phyloP scores from a whole-genome alignment of 2,329 filamentous ascomycete genomes.

The Podosphaera xanthii region DNA sequence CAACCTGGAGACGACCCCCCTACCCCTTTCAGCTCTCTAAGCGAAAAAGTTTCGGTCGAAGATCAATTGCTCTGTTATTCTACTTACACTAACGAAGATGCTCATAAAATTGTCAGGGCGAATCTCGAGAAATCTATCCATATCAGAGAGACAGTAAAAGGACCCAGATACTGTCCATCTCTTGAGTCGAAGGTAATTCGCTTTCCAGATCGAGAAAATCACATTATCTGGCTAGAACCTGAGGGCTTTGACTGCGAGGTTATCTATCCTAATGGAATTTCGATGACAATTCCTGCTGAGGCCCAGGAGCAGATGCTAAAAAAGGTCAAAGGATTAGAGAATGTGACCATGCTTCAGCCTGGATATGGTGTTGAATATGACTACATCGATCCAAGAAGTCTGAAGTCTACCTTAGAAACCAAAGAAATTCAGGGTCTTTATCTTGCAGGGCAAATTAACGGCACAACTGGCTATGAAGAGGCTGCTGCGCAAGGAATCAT shows the following conservation, averaged over 20 bases:
- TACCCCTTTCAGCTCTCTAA: constrained; percentile 76
- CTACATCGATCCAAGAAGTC: constrained; percentile 80
- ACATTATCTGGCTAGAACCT: constrained; percentile 92
- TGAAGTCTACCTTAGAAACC: constrained; percentile 79
- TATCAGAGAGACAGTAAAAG: constrained; percentile 84
- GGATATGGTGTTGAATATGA: constrained; percentile 98
- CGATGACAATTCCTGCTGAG: constrained; percentile 83
- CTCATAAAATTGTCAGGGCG: constrained; percentile 62
- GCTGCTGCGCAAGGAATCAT: constrained; percentile 82
- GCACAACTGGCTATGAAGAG: constrained; percentile 95
- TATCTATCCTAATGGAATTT: constrained; percentile 90
- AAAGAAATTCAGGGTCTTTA: constrained; percentile 77
- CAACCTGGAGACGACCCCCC: constrained; percentile 73
- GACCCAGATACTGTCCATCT: constrained; percentile 86
- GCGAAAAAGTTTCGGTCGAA: constrained; percentile 52
- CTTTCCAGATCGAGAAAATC: constrained; percentile 56
- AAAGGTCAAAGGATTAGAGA: constrained; percentile 70
- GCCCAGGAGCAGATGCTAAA: constrained; percentile 69
- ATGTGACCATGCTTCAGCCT: constrained; percentile 76
- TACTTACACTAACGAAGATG: constrained; percentile 64
- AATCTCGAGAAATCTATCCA: constrained; percentile 95
- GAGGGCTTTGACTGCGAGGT: constrained; percentile 80
- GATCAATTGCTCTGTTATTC: constrained; percentile 70
- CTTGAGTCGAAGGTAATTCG: constrained; percentile 83
- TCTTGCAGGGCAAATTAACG: constrained; percentile 91